Evolutionary conservation across 2,329 filamentous ascomycete species (phyloP).

Genomic region (Colletotrichum sp.): DNA sequence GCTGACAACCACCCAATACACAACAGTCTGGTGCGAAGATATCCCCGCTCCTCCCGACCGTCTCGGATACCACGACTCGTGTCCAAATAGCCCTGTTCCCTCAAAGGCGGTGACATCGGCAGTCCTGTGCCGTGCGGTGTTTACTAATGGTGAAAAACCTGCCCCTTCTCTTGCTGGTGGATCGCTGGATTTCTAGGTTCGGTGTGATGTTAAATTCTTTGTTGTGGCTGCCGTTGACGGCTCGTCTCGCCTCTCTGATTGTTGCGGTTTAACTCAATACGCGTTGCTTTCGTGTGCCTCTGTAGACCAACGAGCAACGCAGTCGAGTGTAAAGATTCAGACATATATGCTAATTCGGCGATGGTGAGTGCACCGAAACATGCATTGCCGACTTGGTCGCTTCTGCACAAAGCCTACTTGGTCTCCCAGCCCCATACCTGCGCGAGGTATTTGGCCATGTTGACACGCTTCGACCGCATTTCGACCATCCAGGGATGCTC

Average conservation of each 20-base stretch:
- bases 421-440: constrained; percentile 98
- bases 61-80: neutral
- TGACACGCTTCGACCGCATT: constrained; percentile 94
- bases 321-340: neutral
- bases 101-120: neutral
- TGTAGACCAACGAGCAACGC: neutral
- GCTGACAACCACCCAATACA: neutral
- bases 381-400: neutral
- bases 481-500: constrained; percentile 99
- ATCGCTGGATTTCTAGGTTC: neutral
- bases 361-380: neutral
- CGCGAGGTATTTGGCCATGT: constrained; percentile 92
- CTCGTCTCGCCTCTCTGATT: neutral
- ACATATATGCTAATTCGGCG: neutral
- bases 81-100: neutral
- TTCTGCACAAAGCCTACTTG: constrained; percentile 6
- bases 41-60: neutral
- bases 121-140: neutral
- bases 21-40: neutral
- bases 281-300: neutral
- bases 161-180: neutral
- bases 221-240: neutral
- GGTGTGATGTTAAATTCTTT: neutral
- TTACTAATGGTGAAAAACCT: neutral
- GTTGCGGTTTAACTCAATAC: neutral